Evolutionary conservation across 129 eudicot genomes (phyloP), one percentile per base, ranked within the genome.

Genomic region (Tagetes patula): DNA sequence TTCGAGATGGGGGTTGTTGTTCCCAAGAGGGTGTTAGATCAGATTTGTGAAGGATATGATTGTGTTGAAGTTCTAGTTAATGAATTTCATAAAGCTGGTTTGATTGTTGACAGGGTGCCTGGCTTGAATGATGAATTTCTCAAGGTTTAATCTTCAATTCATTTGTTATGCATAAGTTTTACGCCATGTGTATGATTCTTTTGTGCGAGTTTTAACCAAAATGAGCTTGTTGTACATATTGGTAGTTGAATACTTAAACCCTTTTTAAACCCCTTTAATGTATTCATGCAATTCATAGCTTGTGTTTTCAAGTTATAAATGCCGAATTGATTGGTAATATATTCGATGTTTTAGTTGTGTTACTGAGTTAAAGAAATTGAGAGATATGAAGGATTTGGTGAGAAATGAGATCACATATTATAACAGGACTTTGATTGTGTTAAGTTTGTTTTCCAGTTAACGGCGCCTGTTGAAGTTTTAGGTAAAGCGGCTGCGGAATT

Each of bases 401-500:
- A 60, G 66, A 60, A 60, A 11, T 34, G 42, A 60, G 43, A 60
- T 60, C 42, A 14, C 42, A 60, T 33, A 3, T 61, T 59, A 27
- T 8, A 14, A 2, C 38, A 20, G n/a, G 43, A 30, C 20, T 41
- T 46, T 47, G 6, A 60, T 76, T 59, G 27, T 79, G 60, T 76
- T 53, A 0, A 10, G 2, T 47, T 70, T 40, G 54, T 79, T 46
- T 82, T 77, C 38, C 85, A 94, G 99, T 83, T 94, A 87, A 89
- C 88, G 79, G 99, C 99, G 34, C 84, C 91, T 4, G 55, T 72
- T 75, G 96, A 94, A 64, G 61, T 83, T 47, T 54, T 90, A 78
- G 99, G 96, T 36, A 86, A 79, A 80, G 94, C 89, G 12, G 99
- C 99, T 13, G 96, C 84, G 40, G 91, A 84, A 75, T 82, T 94